These are phyloP conservation scores for Neofusicoccum ribis DNA, from an alignment of 2,329 filamentous ascomycete genomes.

Conservation along the genomic window DNA sequence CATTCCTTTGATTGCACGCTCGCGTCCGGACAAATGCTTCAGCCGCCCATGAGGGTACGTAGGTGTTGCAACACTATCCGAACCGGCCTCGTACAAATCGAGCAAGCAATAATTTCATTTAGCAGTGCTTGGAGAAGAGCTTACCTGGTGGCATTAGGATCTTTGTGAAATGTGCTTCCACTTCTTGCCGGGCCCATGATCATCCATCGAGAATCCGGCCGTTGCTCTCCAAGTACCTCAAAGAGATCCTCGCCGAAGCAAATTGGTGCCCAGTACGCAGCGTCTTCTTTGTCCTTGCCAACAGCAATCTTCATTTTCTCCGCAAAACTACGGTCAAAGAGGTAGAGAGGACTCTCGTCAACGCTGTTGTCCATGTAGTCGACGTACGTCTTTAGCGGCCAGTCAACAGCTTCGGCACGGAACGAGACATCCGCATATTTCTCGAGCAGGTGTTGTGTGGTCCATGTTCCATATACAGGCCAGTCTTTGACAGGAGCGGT, in stretches of 20 bases:
- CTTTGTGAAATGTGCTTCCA: conserved; percentile 93
- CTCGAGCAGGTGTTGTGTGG: conserved; percentile 63
- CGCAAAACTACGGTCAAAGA: conserved; percentile 85
- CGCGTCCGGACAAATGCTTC: too few species aligned
- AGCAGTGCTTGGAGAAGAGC: background rate
- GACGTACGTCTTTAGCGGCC: conserved; percentile 78
- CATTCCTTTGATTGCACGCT: too few species aligned
- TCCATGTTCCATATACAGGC: conserved; percentile 77
- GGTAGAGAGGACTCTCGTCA: conserved; percentile 88
- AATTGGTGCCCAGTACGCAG: conserved; percentile 72
- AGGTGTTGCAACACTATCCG: too few species aligned
- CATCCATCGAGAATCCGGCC: conserved; percentile 88
- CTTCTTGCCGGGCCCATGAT: conserved; percentile 86
- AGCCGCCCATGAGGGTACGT: background rate
- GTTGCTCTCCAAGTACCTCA: conserved; percentile 70
- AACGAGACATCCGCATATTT: conserved; percentile 69
- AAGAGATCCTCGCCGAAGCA: conserved; percentile 90
- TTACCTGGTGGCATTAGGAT: conserved; percentile 60
- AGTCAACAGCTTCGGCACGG: conserved; percentile 90
- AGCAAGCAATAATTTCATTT: background rate
- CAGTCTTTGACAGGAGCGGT: conserved; percentile 78
- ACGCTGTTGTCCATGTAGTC: conserved; percentile 76
- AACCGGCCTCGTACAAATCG: too few species aligned
- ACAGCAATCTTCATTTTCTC: conserved; percentile 77
- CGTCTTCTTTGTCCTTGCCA: conserved; percentile 51